Evolutionary conservation across 352 stramenopile species (phyloP).

Genomic region (Globisporangium radiosum): DNA sequence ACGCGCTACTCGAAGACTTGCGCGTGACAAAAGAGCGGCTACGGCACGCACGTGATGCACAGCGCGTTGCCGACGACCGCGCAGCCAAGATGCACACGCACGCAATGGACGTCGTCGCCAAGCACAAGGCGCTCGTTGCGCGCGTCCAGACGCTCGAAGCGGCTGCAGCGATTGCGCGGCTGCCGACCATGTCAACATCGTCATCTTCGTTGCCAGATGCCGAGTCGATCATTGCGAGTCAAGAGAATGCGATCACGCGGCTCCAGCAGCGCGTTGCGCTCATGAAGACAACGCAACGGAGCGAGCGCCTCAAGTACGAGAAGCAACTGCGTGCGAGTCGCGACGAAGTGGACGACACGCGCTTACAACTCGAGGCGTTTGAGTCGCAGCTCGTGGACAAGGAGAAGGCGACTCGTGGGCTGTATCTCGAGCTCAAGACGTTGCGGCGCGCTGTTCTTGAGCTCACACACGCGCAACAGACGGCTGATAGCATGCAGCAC

Average conservation of each 20-base stretch:
- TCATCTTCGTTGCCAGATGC: conserved; percentile 15
- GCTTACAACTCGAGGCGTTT: conserved; percentile 38
- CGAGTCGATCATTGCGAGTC: conserved; percentile 41
- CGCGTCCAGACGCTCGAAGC: conserved; percentile 37
- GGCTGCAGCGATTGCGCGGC: conserved; percentile 1
- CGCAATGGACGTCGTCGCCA: conserved; percentile 35
- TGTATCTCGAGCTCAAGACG: conserved; percentile 70
- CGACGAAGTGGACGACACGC: conserved; percentile 37
- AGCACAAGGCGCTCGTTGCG: conserved; percentile 54
- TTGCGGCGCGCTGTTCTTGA: conserved; percentile 66
- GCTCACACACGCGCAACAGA: conserved; percentile 36
- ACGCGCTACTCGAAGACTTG: conserved; percentile 50
- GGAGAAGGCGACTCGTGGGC: conserved; percentile 48
- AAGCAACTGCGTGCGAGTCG: conserved; percentile 31
- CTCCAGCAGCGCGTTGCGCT: conserved; percentile 52
- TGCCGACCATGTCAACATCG: neutral
- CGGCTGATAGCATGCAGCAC: conserved; percentile 46
- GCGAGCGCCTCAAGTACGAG: conserved; percentile 47
- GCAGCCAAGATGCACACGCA: conserved; percentile 42
- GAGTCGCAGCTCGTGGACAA: conserved; percentile 43
- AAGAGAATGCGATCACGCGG: conserved; percentile 60
- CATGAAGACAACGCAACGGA: conserved; percentile 53
- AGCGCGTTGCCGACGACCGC: conserved; percentile 42
- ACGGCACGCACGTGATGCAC: conserved; percentile 47
- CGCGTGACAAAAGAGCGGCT: conserved; percentile 57